A percentile compares a stretch with the other conserved stretches of the same genome.
These are phyloP conservation scores for Trifolium fragiferum DNA, from an alignment of 306 rosid species.

Conservation along the genomic window DNA sequence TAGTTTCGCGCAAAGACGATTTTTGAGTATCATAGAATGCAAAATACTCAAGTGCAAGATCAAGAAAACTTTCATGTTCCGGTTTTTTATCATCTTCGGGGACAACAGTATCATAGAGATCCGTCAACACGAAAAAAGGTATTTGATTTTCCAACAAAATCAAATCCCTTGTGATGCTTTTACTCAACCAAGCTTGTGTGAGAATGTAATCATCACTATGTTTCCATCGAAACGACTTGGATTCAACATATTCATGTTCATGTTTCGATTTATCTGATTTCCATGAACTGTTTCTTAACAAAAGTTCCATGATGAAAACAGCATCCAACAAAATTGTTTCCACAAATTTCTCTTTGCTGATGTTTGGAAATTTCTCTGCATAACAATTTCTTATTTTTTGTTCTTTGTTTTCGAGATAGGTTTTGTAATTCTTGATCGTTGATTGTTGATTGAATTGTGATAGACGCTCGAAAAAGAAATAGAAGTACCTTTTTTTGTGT, in stretches of 20 bases:
- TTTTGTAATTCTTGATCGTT: background rate
- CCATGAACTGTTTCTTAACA: constrained; percentile 39
- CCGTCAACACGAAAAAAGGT: constrained; percentile 46
- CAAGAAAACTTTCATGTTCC: background rate
- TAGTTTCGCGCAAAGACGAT: constrained; percentile 36
- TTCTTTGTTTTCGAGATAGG: constrained; percentile 22
- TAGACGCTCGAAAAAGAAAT: constrained; percentile 38
- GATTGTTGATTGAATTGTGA: background rate
- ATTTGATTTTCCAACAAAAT: constrained; percentile 63
- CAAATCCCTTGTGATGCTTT: constrained; percentile 48
- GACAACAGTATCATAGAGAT: constrained; percentile 34
- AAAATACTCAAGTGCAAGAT: constrained; percentile 42
- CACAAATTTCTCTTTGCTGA: constrained; percentile 7
- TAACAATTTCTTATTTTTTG: constrained; percentile 30
- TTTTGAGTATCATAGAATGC: constrained; percentile 23
- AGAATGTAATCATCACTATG: constrained; percentile 45
- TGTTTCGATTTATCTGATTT: constrained; percentile 20
- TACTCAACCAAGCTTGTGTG: constrained; percentile 53
- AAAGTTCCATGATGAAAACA: constrained; percentile 54
- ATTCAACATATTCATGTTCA: background rate
- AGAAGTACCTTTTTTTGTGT: constrained; percentile 37
- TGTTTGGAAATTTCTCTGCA: constrained; percentile 35
- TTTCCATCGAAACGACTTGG: constrained; percentile 21
- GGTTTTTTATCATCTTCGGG: background rate
- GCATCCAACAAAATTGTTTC: constrained; percentile 45